Evolutionary conservation across 768 basidiomycete genomes (phyloP).

Genomic region (Suillus paluster): DNA sequence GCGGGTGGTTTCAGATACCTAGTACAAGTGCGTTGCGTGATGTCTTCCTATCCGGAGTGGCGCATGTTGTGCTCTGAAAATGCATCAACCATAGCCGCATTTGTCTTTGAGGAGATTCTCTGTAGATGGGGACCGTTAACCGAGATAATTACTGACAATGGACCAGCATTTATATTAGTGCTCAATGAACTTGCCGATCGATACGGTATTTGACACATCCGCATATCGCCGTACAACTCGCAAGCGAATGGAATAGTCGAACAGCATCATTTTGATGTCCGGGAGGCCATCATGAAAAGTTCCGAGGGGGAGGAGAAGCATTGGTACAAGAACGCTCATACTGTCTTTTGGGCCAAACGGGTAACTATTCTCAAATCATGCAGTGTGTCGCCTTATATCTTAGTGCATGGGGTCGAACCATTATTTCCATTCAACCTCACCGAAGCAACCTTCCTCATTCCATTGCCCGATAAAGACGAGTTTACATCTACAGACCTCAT

Average conservation of each 20-base stretch:
- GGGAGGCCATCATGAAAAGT: too few species aligned
- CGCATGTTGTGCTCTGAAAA: conserved; percentile 35
- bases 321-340: conserved; percentile 17
- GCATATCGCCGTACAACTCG: not conserved
- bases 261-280: too few species aligned
- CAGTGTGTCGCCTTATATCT: conserved; percentile 7
- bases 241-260: too few species aligned
- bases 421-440: conserved; percentile 34
- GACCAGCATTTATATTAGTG: not conserved
- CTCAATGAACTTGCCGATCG: rapidly evolving
- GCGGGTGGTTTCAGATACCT: conserved; percentile 19
- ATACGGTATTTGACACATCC: not conserved
- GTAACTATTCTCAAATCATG: not conserved
- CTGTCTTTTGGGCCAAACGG: conserved; percentile 42
- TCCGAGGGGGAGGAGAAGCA: conserved; percentile 3
- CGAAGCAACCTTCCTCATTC: conserved; percentile 26
- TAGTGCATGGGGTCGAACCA: conserved; percentile 29
- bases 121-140: conserved; percentile 4
- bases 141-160: conserved; percentile 13
- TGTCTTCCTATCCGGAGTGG: conserved; percentile 24
- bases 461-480: not conserved
- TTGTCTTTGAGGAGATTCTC: conserved; percentile 26
- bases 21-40: conserved; percentile 6
- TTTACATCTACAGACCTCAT: not conserved
- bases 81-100: not conserved